Base-by-base conservation (phyloP, 2,329 filamentous ascomycete species). In the Colletotrichum falcatum region DNA sequence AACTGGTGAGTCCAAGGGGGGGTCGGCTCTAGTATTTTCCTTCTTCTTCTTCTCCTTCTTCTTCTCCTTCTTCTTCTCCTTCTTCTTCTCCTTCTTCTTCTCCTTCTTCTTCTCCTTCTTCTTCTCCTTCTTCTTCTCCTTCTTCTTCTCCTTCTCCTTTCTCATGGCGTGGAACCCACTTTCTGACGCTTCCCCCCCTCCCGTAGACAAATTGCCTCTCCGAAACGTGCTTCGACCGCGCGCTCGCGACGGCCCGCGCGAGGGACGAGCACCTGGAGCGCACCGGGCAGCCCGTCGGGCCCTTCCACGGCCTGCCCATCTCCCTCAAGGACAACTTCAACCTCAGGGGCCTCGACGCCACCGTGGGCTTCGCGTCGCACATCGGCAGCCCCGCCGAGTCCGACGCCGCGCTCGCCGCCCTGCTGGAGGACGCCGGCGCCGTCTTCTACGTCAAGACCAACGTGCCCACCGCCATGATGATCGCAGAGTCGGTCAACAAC, bases 241-340 rank as follows among this genome's bases (percentile, higher is more conserved):
- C 87, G 5, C 75, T 90, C 2, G 69, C 77, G 2, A 83, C 80
- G 2, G 89, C 89, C 0, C 77, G 77, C 44, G 74, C 79, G 3
- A 79, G 86, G 1, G 89, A 91, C 74, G 80, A 81, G n/a, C 78
- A 88, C 69, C 73, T 88, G 1, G 78, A 79, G n/a, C 74, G 74
- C 39, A 85, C 84, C 1, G 83, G 86, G 12, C 79, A 86, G 46
- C 79, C 82, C 0, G 28, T 83, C 0, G 92, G 92, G 0, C 90
- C 91, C 2, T 83, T 94, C 1, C 91, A 94, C 77, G 92, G 77
- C 69, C 82, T 91, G 1, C 89, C 89, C 3, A 79, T 91, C 37
- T 89, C 90, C 0, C 84, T 94, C 56, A 94, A 94, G 75, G 91
- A 94, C 79, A 90, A 91, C 75, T 91, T 93, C 82, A 86, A 92